A percentile compares a stretch with the other conserved stretches of the same genome.
phyloP scores from a whole-genome alignment of 106 monocot species.

The Dendrobium officinale region DNA sequence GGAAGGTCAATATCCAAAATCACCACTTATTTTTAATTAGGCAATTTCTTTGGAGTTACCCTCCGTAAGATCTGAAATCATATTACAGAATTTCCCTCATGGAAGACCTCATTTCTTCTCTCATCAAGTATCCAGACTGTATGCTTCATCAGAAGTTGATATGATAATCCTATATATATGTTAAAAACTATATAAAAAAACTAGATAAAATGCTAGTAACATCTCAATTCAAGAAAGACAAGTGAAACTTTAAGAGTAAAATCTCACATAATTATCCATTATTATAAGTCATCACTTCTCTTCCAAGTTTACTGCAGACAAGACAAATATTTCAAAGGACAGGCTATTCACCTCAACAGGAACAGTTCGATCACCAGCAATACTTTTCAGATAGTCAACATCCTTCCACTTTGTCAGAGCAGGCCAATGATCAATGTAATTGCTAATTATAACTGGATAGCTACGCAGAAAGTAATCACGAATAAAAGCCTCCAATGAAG shows the following conservation, averaged over 20 bases:
- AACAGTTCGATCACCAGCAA: constrained; percentile 25
- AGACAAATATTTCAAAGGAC: neutral
- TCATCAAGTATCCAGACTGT: neutral
- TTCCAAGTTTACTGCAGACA: neutral
- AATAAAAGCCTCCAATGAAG: constrained; percentile 24
- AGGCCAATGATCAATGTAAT: constrained; percentile 32
- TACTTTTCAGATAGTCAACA: constrained; percentile 16
- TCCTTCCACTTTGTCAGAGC: constrained; percentile 31
- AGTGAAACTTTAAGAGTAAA: neutral
- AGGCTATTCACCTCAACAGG: constrained; percentile 30
- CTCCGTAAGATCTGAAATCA: neutral
- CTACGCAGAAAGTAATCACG: constrained; percentile 21
- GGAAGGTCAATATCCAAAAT: neutral
- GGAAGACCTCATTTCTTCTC: neutral
- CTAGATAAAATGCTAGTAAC: neutral
- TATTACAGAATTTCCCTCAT: neutral
- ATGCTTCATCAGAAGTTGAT: no score
- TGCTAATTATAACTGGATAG: constrained; percentile 23
- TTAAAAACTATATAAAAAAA: neutral
- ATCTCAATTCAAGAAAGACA: neutral
- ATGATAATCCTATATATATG: neutral
- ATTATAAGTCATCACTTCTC: neutral
- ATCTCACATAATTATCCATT: neutral
- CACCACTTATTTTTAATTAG: neutral
- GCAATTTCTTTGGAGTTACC: neutral